Evolutionary conservation across 495 filamentous ascomycete species (phyloP).

Genomic region (Tetracladium marchalianum): DNA sequence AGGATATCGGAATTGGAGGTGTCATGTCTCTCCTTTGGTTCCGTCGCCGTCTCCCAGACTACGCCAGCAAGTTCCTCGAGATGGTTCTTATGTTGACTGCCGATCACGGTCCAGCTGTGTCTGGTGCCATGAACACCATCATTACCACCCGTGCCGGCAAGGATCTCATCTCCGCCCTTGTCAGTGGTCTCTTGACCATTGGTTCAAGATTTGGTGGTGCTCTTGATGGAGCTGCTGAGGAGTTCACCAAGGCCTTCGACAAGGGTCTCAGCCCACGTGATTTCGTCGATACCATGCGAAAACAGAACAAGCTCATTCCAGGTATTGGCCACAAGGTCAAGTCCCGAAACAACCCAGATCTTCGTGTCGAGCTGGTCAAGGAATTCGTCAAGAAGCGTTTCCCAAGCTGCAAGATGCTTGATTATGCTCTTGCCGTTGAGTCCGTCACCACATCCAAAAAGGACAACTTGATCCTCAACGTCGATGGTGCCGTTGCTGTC

Average conservation of each 20-base stretch:
- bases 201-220: slow-evolving; percentile 98
- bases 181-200: slow-evolving; percentile 94
- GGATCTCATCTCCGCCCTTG: slow-evolving; percentile 90
- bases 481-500: slow-evolving; percentile 94
- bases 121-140: slow-evolving; percentile 99
- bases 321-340: slow-evolving; percentile 99
- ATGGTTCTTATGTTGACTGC: slow-evolving; percentile 99
- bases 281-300: slow-evolving; percentile 97
- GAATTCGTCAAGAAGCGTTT: slow-evolving; percentile 97
- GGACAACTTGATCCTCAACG: slow-evolving; percentile 99
- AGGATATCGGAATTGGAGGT: slow-evolving; percentile 98
- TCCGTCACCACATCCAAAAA: slow-evolving; percentile 98
- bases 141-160: slow-evolving; percentile 98
- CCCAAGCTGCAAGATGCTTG: slow-evolving; percentile 91
- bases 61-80: slow-evolving; percentile 97
- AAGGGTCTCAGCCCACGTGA: slow-evolving; percentile 97
- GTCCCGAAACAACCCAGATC: slow-evolving; percentile 98
- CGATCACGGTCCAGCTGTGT: slow-evolving; percentile 97
- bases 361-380: slow-evolving; percentile 98
- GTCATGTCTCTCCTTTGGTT: slow-evolving; percentile 99
- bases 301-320: slow-evolving; percentile 99
- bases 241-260: slow-evolving; percentile 96
- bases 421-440: slow-evolving; percentile 97
- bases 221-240: slow-evolving; percentile 93
- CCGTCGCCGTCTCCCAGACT: slow-evolving; percentile 92